Conservation (phyloP, 352 stramenopile genomes). For the Thraustochytrium sp. region DNA sequence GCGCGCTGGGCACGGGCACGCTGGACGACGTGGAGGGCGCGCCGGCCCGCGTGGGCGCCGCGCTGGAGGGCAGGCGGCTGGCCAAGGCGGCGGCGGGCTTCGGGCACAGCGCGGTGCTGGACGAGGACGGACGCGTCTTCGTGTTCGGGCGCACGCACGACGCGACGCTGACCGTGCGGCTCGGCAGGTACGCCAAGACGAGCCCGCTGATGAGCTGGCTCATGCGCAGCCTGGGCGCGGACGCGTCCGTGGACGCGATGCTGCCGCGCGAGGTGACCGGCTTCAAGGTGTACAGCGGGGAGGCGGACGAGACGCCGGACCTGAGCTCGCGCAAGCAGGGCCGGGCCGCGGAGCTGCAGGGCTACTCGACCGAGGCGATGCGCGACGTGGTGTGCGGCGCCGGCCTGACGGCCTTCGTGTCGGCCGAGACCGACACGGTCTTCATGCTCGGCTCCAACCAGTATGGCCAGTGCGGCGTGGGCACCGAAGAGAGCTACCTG, state of each 20-base stretch:
- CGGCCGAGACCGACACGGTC: constrained; percentile 63
- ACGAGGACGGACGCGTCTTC: neutral
- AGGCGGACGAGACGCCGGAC: neutral
- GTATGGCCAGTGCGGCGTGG: constrained; percentile 69
- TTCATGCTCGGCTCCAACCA: constrained; percentile 68
- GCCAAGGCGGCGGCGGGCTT: neutral
- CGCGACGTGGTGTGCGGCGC: constrained; percentile 72
- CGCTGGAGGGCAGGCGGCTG: neutral
- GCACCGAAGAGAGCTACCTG: constrained; percentile 63
- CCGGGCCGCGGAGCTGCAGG: neutral
- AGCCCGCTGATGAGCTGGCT: neutral
- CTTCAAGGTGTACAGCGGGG: neutral
- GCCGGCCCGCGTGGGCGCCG: neutral
- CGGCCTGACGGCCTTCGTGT: constrained; percentile 67
- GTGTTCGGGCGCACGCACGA: constrained; percentile 26
- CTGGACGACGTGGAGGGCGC: neutral
- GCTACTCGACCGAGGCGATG: constrained; percentile 21
- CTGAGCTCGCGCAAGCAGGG: neutral
- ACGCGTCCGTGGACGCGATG: neutral
- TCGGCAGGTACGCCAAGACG: neutral
- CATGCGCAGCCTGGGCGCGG: neutral
- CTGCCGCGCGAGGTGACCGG: neutral
- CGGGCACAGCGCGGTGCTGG: constrained; percentile 12
- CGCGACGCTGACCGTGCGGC: neutral
- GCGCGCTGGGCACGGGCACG: neutral